phyloP scores from a whole-genome alignment of 2,329 filamentous ascomycete species.

The Colletotrichum sp. region DNA sequence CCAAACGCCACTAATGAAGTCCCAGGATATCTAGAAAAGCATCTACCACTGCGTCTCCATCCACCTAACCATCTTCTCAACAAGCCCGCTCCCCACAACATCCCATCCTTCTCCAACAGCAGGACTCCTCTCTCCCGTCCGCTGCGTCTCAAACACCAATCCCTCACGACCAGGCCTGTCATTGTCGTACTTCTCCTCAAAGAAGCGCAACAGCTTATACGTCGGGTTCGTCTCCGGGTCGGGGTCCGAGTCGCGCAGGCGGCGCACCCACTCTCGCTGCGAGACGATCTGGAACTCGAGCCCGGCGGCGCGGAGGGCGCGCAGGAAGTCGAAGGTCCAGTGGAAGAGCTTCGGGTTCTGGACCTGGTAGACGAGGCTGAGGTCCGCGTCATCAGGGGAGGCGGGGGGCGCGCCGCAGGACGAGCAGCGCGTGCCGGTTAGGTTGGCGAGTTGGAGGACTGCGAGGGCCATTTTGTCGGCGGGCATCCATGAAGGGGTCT shows the following conservation, averaged over 20 bases:
- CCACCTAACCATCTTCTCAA: constrained; percentile 39
- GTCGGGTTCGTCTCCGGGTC: constrained; percentile 56
- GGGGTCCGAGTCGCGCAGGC: constrained; percentile 47
- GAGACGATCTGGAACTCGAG: constrained; percentile 48
- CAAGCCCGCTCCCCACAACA: constrained; percentile 41
- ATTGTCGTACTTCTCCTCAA: constrained; percentile 55
- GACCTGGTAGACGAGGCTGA: constrained; percentile 52
- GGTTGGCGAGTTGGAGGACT: constrained; percentile 35
- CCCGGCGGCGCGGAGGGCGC: constrained; percentile 49
- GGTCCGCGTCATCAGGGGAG: constrained; percentile 8
- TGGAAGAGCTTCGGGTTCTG: constrained; percentile 53
- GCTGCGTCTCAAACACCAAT: constrained; percentile 41
- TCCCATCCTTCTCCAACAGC: constrained; percentile 37
- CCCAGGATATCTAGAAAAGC: background rate
- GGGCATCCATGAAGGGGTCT: constrained; percentile 42
- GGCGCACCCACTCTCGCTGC: constrained; percentile 48
- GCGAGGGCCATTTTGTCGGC: constrained; percentile 39
- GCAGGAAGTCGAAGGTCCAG: constrained; percentile 59
- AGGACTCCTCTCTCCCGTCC: constrained; percentile 34
- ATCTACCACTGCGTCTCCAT: constrained; percentile 31
- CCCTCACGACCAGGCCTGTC: constrained; percentile 39
- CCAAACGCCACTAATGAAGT: background rate
- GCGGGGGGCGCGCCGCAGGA: constrained; percentile 29
- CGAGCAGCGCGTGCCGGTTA: constrained; percentile 27
- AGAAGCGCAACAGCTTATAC: constrained; percentile 58